Percentiles rank a stretch among this genome's conserved stretches.
Conservation (phyloP, 1,284 basidiomycete species). For the Boletus calvinii region DNA sequence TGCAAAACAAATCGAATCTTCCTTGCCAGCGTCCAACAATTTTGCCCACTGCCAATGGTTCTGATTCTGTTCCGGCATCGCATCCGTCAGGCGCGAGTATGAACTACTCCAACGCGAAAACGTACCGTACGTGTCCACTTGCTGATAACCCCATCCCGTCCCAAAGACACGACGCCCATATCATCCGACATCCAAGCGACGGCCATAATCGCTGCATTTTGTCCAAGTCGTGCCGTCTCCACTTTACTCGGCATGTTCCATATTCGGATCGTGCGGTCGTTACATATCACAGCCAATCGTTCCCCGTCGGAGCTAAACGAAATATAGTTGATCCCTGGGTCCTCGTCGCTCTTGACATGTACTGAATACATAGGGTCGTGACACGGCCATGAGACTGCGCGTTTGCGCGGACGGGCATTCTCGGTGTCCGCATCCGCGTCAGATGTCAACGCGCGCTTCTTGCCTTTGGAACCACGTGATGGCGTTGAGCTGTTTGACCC, state of each 20-base stretch:
- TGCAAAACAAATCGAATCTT: constrained; percentile 52
- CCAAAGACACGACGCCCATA: constrained; percentile 51
- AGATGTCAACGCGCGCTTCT: constrained; percentile 30
- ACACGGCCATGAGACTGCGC: constrained; percentile 41
- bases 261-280: constrained; percentile 58
- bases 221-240: constrained; percentile 38
- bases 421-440: constrained; percentile 28
- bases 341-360: constrained; percentile 43
- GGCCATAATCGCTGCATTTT: constrained; percentile 42
- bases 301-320: constrained; percentile 48
- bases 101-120: constrained; percentile 6
- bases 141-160: constrained; percentile 54
- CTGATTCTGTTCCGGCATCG: constrained; percentile 36
- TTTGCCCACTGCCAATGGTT: constrained; percentile 60
- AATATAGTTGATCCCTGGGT: constrained; percentile 43
- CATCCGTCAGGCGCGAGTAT: neutral
- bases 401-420: constrained; percentile 33
- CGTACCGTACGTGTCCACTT: constrained; percentile 57
- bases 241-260: constrained; percentile 37
- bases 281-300: constrained; percentile 51
- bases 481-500: constrained; percentile 30
- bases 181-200: constrained; percentile 59
- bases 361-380: constrained; percentile 37
- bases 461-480: constrained; percentile 30
- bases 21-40: constrained; percentile 47